Evolutionary conservation across 192 early-diverging fungal species (phyloP).

Genomic region (Gaertneriomyces semiglobifer): DNA sequence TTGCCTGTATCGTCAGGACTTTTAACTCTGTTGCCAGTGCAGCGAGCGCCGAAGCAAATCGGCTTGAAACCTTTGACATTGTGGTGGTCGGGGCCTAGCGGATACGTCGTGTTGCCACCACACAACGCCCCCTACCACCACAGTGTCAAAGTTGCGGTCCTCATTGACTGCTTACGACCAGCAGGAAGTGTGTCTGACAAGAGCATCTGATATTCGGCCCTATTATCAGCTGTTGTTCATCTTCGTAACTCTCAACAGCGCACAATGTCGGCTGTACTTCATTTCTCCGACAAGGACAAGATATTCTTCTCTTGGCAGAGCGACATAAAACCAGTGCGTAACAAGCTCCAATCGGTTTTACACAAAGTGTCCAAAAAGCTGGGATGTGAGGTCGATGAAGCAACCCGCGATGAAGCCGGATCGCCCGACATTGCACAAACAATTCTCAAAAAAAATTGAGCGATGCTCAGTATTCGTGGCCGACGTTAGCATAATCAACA

Average conservation of each 20-base stretch:
- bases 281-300: conserved; percentile 2
- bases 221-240: conserved; percentile 2
- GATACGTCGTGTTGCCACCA: no score
- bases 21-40: no score
- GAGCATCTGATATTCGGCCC: no score
- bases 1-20: no score
- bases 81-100: no score
- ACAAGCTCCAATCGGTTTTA: conserved; percentile 4
- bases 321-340: conserved; percentile 6
- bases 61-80: no score
- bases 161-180: no score
- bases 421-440: conserved; percentile 2
- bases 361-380: conserved; percentile 1
- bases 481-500: conserved; percentile 6
- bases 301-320: conserved; percentile 4
- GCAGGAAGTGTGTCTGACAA: no score
- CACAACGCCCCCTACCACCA: no score
- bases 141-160: no score
- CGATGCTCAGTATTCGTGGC: conserved; percentile 2
- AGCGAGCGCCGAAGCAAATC: no score
- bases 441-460: conserved; percentile 3
- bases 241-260: conserved; percentile 1
- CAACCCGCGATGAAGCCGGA: conserved; percentile 4
- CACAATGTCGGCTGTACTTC: conserved; percentile 1
- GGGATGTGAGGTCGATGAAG: conserved; percentile 1